Base-by-base conservation (phyloP, 1,284 basidiomycete species). In the Sporisorium reilianum region DNA sequence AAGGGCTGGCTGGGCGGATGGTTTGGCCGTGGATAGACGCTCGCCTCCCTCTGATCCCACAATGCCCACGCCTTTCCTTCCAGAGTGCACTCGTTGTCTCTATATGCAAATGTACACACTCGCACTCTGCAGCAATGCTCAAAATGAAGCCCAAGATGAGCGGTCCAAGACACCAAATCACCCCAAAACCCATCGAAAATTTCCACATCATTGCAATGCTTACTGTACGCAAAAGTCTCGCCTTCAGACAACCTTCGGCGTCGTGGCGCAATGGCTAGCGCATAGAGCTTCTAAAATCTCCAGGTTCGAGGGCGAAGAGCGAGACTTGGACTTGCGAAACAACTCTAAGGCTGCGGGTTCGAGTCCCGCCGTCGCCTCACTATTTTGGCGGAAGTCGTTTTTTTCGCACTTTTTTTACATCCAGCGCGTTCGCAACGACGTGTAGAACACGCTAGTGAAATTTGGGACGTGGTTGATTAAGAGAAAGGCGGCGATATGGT, bases 1-100 rank as follows among this genome's bases (percentile, higher is more conserved):
- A 72, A 66, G 36, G 73, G 81, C 18, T 84, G 82, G 82, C 68
- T 84, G 45, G 73, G 80, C 14, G 77, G 82, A 10, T 84, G 82
- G 82, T 80, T 84, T 46, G 68, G 73, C 42, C 64, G 73, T 40
- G 54, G 60, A 3, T 75, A 49, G 26, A 26, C n/a, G 4, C 7
- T 28, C 20, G 30, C 4, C 14, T n/a, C 26, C 42, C n/a, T n/a
- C n/a, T n/a, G n/a, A n/a, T 25, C 12, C 10, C 32, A 40, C 55
- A 38, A 3, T 28, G 10, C 36, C 4, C 2, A 5, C 3, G 7
- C 18, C 18, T 38, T 11, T 5, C 36, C 18, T 38, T 38, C n/a
- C 7, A 18, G 18, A 18, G 3, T n/a, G n/a, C n/a, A n/a, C n/a
- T n/a, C n/a, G n/a, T n/a, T 44, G 41, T 48, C 10, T 10, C 18